Base-by-base conservation (phyloP, 257 asterid species). In the Paraleonurus japonicus region DNA sequence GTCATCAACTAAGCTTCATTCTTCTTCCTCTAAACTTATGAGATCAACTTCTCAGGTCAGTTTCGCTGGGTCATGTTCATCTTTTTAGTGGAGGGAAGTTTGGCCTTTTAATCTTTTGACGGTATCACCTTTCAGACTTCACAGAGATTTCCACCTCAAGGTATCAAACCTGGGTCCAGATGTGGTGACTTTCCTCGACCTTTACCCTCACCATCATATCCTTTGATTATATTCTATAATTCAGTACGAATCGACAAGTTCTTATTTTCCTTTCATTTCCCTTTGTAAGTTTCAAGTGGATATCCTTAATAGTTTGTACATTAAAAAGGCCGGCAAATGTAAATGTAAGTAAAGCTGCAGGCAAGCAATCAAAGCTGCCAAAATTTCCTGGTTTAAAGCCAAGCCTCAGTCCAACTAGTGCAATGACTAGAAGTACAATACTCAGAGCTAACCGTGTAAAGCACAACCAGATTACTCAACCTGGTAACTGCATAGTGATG, bases 201-300 rank as follows among this genome's bases (percentile, higher is more conserved):
- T 76, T 59, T 75, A 72, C 79, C 90, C 76, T 71, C 88, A 76
- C 73, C 95, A 72, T 86, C 96, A 91, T 94, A 94, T 94, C 98
- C 98, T 77, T 67, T 54, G 12, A 47, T 41, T 71, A 26, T 43
- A 53, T 17, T 51, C 9, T 53, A 3, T 20, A 28, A 24, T 57
- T 70, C 70, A 55, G 23, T 72, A 50, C 17, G 22, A 66, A 63
- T 64, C 26, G 43, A 67, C 47, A 20, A 23, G 9, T 53, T 64
- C 65, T 32, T 27, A 51, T 20, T 73, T 61, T 67, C 15, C 57
- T 15, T 30, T 73, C 51, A 45, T 77, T 72, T 64, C 4, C 48
- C 3, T 64, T 72, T 62, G 50, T 53, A 70, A 68, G n/a, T 61
- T 64, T 33, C 43, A 69, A 63, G 64, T 27, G 6, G 74, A 72